phyloP scores from a whole-genome alignment of 2,329 filamentous ascomycete genomes.

The Pestalotiopsis sp. region DNA sequence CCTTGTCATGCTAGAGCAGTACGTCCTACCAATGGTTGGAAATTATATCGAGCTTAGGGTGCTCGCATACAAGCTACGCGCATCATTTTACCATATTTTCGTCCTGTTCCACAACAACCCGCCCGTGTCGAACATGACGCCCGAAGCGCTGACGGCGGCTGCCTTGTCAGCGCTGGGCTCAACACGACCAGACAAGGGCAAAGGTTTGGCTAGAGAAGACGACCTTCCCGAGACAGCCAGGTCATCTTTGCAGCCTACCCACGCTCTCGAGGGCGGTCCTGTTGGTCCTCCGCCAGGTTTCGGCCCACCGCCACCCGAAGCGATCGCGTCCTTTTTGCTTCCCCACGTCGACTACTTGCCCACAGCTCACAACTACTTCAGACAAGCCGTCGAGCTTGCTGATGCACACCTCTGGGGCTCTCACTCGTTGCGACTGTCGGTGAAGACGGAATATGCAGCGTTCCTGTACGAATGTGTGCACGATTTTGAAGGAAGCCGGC shows the following conservation, averaged over 20 bases:
- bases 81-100: slow-evolving; percentile 95
- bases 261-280: slow-evolving; percentile 59
- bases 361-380: slow-evolving; percentile 79
- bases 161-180: slow-evolving; percentile 33
- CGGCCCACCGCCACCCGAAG: slow-evolving; percentile 36
- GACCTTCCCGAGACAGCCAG: slow-evolving; percentile 45
- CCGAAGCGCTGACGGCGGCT: slow-evolving; percentile 42
- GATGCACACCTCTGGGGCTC: slow-evolving; percentile 80
- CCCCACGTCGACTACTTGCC: slow-evolving; percentile 81
- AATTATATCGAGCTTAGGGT: slow-evolving; percentile 84
- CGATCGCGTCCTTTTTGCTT: slow-evolving; percentile 74
- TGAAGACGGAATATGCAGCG: slow-evolving; percentile 89
- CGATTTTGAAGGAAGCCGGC: slow-evolving; percentile 75
- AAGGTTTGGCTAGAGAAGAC: slow-evolving; percentile 48
- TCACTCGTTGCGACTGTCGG: slow-evolving; percentile 84
- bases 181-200: slow-evolving; percentile 48
- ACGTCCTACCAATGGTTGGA: slow-evolving; percentile 82
- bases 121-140: slow-evolving; percentile 64
- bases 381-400: slow-evolving; percentile 73
- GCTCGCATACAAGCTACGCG: slow-evolving; percentile 86
- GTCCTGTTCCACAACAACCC: slow-evolving; percentile 95
- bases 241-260: slow-evolving; percentile 49
- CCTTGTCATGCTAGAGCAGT: slow-evolving; percentile 82
- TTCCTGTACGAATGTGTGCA: slow-evolving; percentile 94
- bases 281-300: slow-evolving; percentile 61